phyloP scores from a whole-genome alignment of 768 basidiomycete species.

The Gyrodon lividus region DNA sequence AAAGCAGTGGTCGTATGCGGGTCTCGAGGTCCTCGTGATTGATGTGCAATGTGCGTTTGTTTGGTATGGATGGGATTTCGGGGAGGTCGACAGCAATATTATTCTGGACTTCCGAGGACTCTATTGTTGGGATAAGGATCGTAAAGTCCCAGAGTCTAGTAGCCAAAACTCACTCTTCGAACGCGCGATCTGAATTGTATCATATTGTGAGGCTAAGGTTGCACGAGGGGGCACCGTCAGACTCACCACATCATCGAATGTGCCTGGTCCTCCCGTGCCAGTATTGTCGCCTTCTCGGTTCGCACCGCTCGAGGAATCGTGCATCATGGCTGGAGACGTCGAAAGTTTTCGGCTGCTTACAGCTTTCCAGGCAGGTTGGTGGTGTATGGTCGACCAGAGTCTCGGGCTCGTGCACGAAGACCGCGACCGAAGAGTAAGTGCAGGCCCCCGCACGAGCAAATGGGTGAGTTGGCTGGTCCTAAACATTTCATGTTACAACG shows the following conservation, averaged over 20 bases:
- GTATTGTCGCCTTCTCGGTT: not conserved
- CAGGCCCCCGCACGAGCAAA: too few relatives aligned
- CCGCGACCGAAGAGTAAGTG: too few relatives aligned
- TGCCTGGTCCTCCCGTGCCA: slow-evolving; percentile 1
- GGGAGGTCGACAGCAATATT: slow-evolving; percentile 15
- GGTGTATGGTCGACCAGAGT: slow-evolving; percentile 1
- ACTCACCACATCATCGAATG: slow-evolving; percentile 21
- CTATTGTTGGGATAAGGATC: slow-evolving; percentile 9
- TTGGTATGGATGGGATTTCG: slow-evolving; percentile 26
- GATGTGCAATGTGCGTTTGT: slow-evolving; percentile 38
- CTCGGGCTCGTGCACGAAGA: too few relatives aligned
- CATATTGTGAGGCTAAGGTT: not conserved
- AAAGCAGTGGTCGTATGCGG: slow-evolving; percentile 39
- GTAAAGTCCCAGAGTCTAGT: not conserved
- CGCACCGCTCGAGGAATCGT: not conserved
- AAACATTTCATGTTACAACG: too few relatives aligned
- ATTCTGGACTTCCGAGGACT: slow-evolving; percentile 17
- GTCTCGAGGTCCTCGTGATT: slow-evolving; percentile 28
- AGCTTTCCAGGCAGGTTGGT: not conserved
- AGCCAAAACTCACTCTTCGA: slow-evolving; percentile 16
- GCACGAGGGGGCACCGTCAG: not conserved
- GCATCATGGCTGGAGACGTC: slow-evolving; percentile 7
- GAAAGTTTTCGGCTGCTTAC: not conserved
- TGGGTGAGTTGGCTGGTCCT: too few relatives aligned
- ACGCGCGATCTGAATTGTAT: slow-evolving; percentile 14